phyloP scores from a whole-genome alignment of 371 early-diverging fungal species.

The Mucor sp. region DNA sequence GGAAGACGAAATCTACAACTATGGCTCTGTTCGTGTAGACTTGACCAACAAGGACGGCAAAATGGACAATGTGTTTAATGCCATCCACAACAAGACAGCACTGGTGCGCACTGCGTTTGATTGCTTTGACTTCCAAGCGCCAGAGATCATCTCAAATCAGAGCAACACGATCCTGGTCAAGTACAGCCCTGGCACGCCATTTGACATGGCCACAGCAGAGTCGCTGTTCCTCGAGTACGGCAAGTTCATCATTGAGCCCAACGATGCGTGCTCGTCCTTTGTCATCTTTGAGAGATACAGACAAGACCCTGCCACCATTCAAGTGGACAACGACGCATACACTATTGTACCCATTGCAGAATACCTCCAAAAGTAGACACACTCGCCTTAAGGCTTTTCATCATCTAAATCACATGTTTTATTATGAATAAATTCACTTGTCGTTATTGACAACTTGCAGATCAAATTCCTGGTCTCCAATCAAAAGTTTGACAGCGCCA shows the following conservation, averaged over 20 bases:
- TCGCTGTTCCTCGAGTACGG: constrained; percentile 24
- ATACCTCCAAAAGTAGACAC: background rate
- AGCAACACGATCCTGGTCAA: constrained; percentile 19
- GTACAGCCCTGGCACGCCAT: background rate
- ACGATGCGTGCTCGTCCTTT: constrained; percentile 27
- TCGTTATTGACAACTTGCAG: constrained; percentile 15
- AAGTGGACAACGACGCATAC: background rate
- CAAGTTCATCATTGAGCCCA: constrained; percentile 29
- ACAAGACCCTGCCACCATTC: constrained; percentile 8
- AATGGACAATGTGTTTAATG: constrained; percentile 18
- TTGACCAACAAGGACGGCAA: constrained; percentile 15
- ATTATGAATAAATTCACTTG: background rate
- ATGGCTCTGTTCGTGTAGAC: constrained; percentile 36
- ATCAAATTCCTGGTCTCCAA: constrained; percentile 26
- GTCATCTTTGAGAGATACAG: constrained; percentile 33
- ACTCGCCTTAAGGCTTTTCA: too few relatives aligned
- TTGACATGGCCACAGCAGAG: constrained; percentile 3
- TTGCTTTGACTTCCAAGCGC: constrained; percentile 38
- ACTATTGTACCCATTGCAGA: constrained; percentile 7
- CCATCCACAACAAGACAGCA: constrained; percentile 33
- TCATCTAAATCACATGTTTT: background rate
- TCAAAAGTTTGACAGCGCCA: constrained; percentile 31
- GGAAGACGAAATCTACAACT: constrained; percentile 38
- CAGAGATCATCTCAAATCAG: constrained; percentile 21
- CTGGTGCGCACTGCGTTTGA: constrained; percentile 40